Conservation (phyloP, 352 stramenopile genomes). For the Phytopythium montanum region DNA sequence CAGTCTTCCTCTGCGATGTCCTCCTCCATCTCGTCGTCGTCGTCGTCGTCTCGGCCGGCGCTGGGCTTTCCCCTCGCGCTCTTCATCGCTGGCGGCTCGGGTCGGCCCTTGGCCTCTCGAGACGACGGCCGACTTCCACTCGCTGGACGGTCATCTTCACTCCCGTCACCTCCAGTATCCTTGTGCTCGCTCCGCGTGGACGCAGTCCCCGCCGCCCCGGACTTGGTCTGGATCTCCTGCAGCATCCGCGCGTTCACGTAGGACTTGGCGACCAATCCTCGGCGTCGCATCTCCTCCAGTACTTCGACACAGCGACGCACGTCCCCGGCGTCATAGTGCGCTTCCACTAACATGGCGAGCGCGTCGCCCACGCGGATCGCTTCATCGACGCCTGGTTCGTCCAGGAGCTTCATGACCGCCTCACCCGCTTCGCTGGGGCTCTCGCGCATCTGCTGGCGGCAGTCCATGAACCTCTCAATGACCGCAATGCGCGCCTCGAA, state of each 20-base stretch:
- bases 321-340: constrained; percentile 65
- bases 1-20: constrained; percentile 72
- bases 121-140: constrained; percentile 19
- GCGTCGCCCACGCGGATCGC: constrained; percentile 88
- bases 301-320: constrained; percentile 58
- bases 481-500: constrained; percentile 64
- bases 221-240: constrained; percentile 62
- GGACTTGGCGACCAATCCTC: constrained; percentile 53
- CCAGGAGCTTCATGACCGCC: constrained; percentile 79
- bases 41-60: constrained; percentile 26
- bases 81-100: not conserved
- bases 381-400: constrained; percentile 79
- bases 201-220: constrained; percentile 21
- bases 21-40: constrained; percentile 78
- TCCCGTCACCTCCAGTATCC: constrained; percentile 10
- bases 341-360: constrained; percentile 85
- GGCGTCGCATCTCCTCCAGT: constrained; percentile 78
- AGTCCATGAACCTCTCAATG: constrained; percentile 86
- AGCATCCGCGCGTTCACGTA: constrained; percentile 76
- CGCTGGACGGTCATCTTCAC: constrained; percentile 8
- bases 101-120: constrained; percentile 25
- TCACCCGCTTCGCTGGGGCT: constrained; percentile 70
- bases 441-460: constrained; percentile 48
- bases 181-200: constrained; percentile 29
- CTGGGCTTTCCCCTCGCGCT: constrained; percentile 1